Percentiles rank a stretch among this genome's conserved stretches.
phyloP scores from a whole-genome alignment of 2,329 filamentous ascomycete genomes.

The Penicillium hordei region DNA sequence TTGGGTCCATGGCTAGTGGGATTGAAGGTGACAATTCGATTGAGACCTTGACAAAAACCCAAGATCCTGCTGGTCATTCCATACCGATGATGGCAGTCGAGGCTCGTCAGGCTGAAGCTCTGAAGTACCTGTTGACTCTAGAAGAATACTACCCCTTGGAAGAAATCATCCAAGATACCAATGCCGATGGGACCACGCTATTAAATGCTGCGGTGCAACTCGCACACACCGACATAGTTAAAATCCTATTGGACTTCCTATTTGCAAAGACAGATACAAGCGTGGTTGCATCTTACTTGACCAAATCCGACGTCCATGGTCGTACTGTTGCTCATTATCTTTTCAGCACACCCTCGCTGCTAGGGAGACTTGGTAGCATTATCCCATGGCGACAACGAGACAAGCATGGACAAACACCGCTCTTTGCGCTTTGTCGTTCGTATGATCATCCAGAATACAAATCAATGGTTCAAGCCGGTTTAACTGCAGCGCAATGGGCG shows the following conservation, averaged over 20 bases:
- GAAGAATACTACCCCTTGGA: conserved; percentile 71
- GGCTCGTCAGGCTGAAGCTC: conserved; percentile 65
- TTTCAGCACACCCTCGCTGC: conserved; percentile 83
- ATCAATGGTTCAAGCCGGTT: conserved; percentile 79
- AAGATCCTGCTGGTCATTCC: conserved; percentile 72
- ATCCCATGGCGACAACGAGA: conserved; percentile 89
- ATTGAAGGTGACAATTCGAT: conserved; percentile 86
- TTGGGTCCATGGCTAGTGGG: conserved; percentile 69
- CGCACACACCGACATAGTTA: conserved; percentile 71
- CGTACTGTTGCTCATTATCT: conserved; percentile 93
- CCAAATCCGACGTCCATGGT: conserved; percentile 76
- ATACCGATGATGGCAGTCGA: conserved; percentile 84
- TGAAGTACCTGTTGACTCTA: conserved; percentile 77
- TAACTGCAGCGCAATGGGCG: conserved; percentile 69
- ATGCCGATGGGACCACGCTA: conserved; percentile 85
- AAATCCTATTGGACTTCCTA: conserved; percentile 72
- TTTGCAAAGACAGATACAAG: conserved; percentile 56
- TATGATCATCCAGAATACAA: conserved; percentile 90
- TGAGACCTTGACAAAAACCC: conserved; percentile 58
- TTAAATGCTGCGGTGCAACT: conserved; percentile 88
- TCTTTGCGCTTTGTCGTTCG: conserved; percentile 91
- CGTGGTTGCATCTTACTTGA: conserved; percentile 66
- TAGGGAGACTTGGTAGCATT: conserved; percentile 70
- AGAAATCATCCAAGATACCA: conserved; percentile 75
- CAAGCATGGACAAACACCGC: conserved; percentile 94